These are phyloP conservation scores for Arabidopsis hybrid DNA, from an alignment of 441 rosid species.

Conservation along the genomic window DNA sequence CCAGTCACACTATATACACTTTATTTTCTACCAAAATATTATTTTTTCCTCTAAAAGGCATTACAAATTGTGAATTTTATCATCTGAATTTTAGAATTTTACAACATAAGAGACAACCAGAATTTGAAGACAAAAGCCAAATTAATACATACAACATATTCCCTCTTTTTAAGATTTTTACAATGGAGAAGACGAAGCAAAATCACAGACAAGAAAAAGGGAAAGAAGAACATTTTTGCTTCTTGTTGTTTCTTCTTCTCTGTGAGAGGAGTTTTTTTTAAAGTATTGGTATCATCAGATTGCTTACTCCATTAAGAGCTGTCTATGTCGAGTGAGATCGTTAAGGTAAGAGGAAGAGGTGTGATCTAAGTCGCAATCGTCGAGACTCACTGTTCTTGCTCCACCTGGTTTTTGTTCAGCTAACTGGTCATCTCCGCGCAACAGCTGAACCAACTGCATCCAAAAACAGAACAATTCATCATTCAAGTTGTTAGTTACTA, in stretches of 20 bases:
- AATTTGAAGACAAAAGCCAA: slow-evolving; percentile 12
- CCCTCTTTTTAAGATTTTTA: slow-evolving; percentile 23
- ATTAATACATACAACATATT: slow-evolving; percentile 28
- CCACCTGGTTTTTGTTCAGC: slow-evolving; percentile 52
- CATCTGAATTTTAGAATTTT: neutral
- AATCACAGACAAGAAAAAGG: neutral
- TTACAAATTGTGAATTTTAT: slow-evolving; percentile 4
- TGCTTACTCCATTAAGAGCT: slow-evolving; percentile 69
- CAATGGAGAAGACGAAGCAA: slow-evolving; percentile 37
- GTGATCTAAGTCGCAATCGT: slow-evolving; percentile 67
- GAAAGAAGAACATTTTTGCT: slow-evolving; percentile 3
- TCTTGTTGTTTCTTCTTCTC: slow-evolving; percentile 13
- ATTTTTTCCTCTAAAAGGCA: neutral
- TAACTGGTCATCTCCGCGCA: slow-evolving; percentile 59
- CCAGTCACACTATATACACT: neutral
- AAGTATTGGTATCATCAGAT: slow-evolving; percentile 14
- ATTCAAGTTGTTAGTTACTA: neutral
- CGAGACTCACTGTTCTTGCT: slow-evolving; percentile 54
- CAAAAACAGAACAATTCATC: neutral
- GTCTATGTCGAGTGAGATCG: slow-evolving; percentile 75
- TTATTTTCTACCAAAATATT: neutral
- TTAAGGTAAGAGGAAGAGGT: slow-evolving; percentile 65
- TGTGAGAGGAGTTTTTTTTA: neutral
- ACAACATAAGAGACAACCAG: slow-evolving; percentile 6
- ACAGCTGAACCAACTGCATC: slow-evolving; percentile 61